Evolutionary conservation across 305 asterid genomes (phyloP), one percentile per base, ranked within the genome.

Genomic region (Rubia occidens): DNA sequence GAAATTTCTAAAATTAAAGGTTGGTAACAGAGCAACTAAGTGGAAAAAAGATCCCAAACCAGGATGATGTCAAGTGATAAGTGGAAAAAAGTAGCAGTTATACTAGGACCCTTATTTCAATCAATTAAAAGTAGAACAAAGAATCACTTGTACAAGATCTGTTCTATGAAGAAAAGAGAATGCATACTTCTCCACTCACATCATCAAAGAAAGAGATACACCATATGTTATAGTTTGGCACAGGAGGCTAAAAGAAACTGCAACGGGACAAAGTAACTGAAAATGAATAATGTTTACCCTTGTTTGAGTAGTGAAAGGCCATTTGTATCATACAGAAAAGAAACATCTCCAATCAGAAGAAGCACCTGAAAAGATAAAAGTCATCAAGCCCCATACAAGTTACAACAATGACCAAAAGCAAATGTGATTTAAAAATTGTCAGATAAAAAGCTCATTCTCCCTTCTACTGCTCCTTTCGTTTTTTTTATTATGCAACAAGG

Each of bases 301-400:
- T 89, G 86, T 75, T 77, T 81, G 72, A 95, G 76, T 45, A 95
- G 81, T 43, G 98, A 80, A 82, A 95, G 72, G 72, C 99, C 99
- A 75, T 95, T 95, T 68, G 98, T 89, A 79, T 95, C 99, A 75
- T 95, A 95, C 81, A 95, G 84, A 80, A 95, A 89, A 58, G 99
- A 95, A 82, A 91, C 84, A 79, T 91, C 98, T 70, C 98, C 99
- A 63, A 91, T 81, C 73, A 89, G 85, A 74, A 88, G 82, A 70
- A 95, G 87, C 59, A 95, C 97, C 99, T 91, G 81, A 73, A 11
- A 69, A 5, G 42, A 62, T 32, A 63, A 35, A 45, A 55, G 35
- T 6, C 18, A 72, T 76, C 64, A 67, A 55, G 15, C 13, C 26
- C 70, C 17, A 42, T 40, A 42, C 2, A 32, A 64, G n/a, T n/a